Evolutionary conservation across 108 stramenopile species (phyloP).

Genomic region (Cylindrotheca closterium): DNA sequence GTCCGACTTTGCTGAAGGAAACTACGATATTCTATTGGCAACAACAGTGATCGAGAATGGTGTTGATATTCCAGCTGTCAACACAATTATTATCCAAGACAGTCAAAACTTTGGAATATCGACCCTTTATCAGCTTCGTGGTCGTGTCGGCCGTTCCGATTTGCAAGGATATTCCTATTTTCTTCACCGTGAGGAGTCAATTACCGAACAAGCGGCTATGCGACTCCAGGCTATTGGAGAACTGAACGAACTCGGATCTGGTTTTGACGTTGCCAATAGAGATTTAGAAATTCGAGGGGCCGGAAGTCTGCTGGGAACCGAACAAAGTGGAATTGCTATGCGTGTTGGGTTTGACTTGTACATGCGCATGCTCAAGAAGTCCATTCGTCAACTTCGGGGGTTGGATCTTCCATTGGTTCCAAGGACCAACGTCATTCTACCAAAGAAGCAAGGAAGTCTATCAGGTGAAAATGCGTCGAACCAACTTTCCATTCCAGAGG

Average conservation of each 20-base stretch:
- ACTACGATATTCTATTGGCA: slow-evolving; percentile 87
- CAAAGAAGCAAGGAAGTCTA: slow-evolving; percentile 64
- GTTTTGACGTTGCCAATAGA: slow-evolving; percentile 90
- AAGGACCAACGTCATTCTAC: slow-evolving; percentile 72
- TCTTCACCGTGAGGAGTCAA: slow-evolving; percentile 63
- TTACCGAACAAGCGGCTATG: slow-evolving; percentile 77
- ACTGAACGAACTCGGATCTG: slow-evolving; percentile 81
- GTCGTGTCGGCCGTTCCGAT: slow-evolving; percentile 92
- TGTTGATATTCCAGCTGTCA: slow-evolving; percentile 93
- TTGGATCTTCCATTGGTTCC: slow-evolving; percentile 78
- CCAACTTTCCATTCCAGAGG: slow-evolving; percentile 61
- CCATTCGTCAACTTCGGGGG: slow-evolving; percentile 82
- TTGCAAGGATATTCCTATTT: slow-evolving; percentile 89
- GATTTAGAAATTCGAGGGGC: slow-evolving; percentile 96
- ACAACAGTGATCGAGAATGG: slow-evolving; percentile 98
- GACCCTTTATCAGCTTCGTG: slow-evolving; percentile 92
- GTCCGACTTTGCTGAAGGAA: slow-evolving; percentile 82
- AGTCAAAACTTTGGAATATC: slow-evolving; percentile 93
- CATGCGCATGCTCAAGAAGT: slow-evolving; percentile 91
- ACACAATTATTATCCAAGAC: slow-evolving; percentile 92
- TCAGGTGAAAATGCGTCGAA: slow-evolving; percentile 26
- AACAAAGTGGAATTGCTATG: slow-evolving; percentile 90
- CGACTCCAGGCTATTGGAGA: slow-evolving; percentile 87
- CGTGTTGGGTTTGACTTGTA: slow-evolving; percentile 95
- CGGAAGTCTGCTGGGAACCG: slow-evolving; percentile 86